Base-by-base conservation (phyloP, 2,329 filamentous ascomycete species). In the Fusarium tupiense region DNA sequence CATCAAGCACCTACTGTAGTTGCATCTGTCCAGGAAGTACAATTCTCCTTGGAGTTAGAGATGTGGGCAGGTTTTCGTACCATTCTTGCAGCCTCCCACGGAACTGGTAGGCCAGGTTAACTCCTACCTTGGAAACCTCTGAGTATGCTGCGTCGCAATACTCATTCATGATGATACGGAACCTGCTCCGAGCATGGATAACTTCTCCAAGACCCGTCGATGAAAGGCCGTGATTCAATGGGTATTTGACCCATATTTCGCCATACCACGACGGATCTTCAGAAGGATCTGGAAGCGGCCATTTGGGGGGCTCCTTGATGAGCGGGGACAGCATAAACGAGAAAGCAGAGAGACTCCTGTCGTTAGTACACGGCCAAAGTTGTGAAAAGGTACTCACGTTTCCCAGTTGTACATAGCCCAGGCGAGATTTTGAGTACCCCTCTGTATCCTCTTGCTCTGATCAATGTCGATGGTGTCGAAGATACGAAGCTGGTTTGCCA, bases 341-440 rank as follows among this genome's bases (percentile, higher is more conserved):
- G 33, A 77, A 80, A 2, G 72, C 64, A 9, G 67, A 63, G 19
- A 80, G 76, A 1, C 79, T 81, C 6, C 3, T 13, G 16, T 14
- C 1, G 17, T 68, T 4, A 75, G 17, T 16, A 20, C 2, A 3
- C 8, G 8, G 2, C 3, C 19, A 29, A 1, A 16, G 1, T 10
- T 26, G 7, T 2, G 8, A 14, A 8, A 8, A 22, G 12, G 11
- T 8, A 71, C 78, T 74, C 37, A 81, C 80, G 62, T 58, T 73
- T 83, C 78, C 80, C 78, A 83, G 20, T 79, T 81, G 35, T 79
- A 85, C 29, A 84, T 40, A 19, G 78, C 70, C 83, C 83, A 84
- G 0, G 83, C 82, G 0, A 82, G 80, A 31, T 79, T 80, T 10
- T 67, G 76, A 33, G 47, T 69, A 1, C 73, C 78, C 4, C 77